phyloP scores from a whole-genome alignment of 116 monocot genomes.

The Cymodocea nodosa region DNA sequence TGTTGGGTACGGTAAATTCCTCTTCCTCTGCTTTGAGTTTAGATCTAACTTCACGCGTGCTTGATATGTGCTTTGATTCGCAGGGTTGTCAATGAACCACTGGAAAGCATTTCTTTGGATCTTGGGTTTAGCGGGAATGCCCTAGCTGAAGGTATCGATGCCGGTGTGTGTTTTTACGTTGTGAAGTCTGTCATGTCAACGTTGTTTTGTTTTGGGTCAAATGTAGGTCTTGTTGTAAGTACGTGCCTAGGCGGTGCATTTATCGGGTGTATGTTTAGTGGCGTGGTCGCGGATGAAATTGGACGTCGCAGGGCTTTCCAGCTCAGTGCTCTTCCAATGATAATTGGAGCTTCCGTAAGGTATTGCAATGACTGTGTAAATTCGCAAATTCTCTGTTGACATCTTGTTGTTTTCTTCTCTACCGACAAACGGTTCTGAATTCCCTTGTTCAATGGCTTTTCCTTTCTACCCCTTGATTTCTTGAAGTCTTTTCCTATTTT shows the following conservation, averaged over 20 bases:
- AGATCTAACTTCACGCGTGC: no score
- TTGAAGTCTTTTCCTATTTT: no score
- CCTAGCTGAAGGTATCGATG: conserved; percentile 65
- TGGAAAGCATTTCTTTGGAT: conserved; percentile 85
- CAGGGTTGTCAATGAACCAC: conserved; percentile 95
- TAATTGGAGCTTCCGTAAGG: conserved; percentile 78
- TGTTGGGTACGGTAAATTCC: no score
- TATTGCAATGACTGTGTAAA: conserved; percentile 1
- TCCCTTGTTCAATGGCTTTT: no score
- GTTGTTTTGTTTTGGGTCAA: neutral
- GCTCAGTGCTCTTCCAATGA: conserved; percentile 84
- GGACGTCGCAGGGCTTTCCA: conserved; percentile 92
- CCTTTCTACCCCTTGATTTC: no score
- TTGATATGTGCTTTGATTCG: neutral
- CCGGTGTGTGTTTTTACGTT: neutral
- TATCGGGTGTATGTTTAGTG: conserved; percentile 86
- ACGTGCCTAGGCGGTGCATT: conserved; percentile 89
- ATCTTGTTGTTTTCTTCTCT: no score
- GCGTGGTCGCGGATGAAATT: conserved; percentile 81
- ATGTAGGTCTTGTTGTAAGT: conserved; percentile 92
- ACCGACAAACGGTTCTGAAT: no score
- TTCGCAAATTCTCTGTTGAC: neutral
- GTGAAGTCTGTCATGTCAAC: neutral
- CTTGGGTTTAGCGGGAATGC: conserved; percentile 85
- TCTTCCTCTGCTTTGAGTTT: no score